These are phyloP conservation scores for Entelexis sorbosivorans DNA, from an alignment of 1,139 yeast genomes.

Conservation along the genomic window DNA sequence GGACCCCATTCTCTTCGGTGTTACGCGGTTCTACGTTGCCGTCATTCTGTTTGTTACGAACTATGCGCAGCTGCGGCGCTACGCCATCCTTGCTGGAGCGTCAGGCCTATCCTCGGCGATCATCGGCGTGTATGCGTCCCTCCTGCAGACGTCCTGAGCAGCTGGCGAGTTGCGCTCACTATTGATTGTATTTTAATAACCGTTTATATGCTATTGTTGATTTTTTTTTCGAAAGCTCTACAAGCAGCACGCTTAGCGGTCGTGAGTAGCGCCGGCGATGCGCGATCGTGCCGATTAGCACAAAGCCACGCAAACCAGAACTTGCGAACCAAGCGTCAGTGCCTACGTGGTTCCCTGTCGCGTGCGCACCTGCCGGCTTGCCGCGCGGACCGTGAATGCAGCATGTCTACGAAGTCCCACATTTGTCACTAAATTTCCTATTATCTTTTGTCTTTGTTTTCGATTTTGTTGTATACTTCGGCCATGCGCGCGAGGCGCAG, in stretches of 20 bases:
- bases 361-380: too few relatives aligned
- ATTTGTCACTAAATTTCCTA: too few relatives aligned
- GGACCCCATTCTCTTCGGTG: slow-evolving; percentile 51
- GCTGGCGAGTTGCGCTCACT: neutral
- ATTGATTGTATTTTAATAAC: slow-evolving; percentile 1
- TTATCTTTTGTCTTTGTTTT: too few relatives aligned
- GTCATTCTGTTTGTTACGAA: neutral
- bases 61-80: neutral
- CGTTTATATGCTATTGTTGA: neutral
- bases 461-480: neutral
- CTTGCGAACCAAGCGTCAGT: too few relatives aligned
- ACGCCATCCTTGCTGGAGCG: slow-evolving; percentile 4
- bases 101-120: slow-evolving; percentile 14
- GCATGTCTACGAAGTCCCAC: too few relatives aligned
- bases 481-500: too few relatives aligned
- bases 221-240: neutral
- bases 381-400: too few relatives aligned
- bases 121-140: slow-evolving; percentile 15
- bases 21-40: slow-evolving; percentile 39
- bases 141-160: slow-evolving; percentile 14
- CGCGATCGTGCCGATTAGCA: too few relatives aligned
- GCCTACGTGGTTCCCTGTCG: too few relatives aligned
- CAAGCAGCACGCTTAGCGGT: too few relatives aligned
- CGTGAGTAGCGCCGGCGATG: too few relatives aligned
- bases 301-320: too few relatives aligned